Conservation (phyloP, 148 eudicot species). For the Diospyros lotus region DNA sequence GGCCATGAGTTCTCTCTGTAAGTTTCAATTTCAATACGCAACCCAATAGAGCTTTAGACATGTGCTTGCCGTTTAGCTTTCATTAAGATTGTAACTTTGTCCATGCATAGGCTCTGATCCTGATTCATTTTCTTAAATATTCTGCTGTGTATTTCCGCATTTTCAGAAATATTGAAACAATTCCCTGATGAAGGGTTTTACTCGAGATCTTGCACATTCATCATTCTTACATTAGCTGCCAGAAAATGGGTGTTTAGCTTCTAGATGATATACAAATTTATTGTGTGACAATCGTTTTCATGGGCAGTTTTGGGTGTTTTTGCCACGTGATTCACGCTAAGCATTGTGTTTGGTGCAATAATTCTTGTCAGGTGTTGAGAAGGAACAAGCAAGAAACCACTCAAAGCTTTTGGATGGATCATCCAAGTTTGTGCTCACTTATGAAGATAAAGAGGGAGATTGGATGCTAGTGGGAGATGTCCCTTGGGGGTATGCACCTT, state of each 20-base stretch:
- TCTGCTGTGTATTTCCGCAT: too few relatives aligned
- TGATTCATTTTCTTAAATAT: too few relatives aligned
- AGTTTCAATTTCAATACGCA: slow-evolving; percentile 9
- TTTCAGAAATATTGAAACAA: not conserved
- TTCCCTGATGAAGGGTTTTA: too few relatives aligned
- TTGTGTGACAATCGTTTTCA: not conserved
- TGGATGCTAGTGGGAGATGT: too few relatives aligned
- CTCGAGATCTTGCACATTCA: too few relatives aligned
- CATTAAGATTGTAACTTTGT: not conserved
- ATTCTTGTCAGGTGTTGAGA: slow-evolving; percentile 32
- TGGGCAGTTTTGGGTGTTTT: not conserved
- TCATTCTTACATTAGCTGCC: too few relatives aligned
- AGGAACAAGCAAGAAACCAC: slow-evolving; percentile 24
- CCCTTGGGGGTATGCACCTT: slow-evolving; percentile 9
- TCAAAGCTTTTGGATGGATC: slow-evolving; percentile 59
- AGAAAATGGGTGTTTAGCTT: too few relatives aligned
- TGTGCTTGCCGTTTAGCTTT: not conserved
- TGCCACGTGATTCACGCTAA: not conserved
- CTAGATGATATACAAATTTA: too few relatives aligned
- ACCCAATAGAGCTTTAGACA: not conserved
- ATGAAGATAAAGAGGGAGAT: slow-evolving; percentile 56
- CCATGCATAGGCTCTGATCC: not conserved
- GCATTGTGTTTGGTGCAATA: not conserved
- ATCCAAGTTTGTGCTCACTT: slow-evolving; percentile 19
- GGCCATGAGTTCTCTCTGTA: slow-evolving; percentile 18